Conservation (phyloP, 352 stramenopile species). For the Phytophthora macrochlamydospora region DNA sequence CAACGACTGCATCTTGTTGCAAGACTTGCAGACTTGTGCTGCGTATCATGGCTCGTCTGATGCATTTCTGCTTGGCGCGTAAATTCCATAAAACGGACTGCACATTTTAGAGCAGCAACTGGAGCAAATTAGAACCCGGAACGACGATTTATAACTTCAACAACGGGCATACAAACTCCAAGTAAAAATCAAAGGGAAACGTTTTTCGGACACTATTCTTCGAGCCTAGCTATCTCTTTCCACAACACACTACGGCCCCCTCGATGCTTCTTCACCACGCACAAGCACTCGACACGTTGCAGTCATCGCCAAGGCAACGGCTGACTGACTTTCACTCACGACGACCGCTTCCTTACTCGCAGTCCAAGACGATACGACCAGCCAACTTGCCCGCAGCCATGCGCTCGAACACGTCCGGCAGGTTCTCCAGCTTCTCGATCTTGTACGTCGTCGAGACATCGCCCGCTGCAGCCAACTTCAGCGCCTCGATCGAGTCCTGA, state of each 20-base stretch:
- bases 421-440: slow-evolving; percentile 40
- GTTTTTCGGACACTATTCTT: not conserved
- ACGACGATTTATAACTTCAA: not conserved
- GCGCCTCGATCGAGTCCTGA: slow-evolving; percentile 57
- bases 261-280: not conserved
- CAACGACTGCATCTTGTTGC: not conserved
- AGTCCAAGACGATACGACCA: slow-evolving; percentile 56
- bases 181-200: not conserved
- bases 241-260: not conserved
- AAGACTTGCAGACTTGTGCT: not conserved
- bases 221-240: not conserved
- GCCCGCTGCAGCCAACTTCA: slow-evolving; percentile 50
- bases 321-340: not conserved
- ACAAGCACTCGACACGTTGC: not conserved
- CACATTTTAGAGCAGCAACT: not conserved
- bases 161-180: not conserved
- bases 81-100: not conserved
- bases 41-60: not conserved
- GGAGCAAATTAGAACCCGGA: not conserved
- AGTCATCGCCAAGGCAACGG: not conserved
- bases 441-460: slow-evolving; percentile 49
- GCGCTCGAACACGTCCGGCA: slow-evolving; percentile 49
- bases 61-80: not conserved
- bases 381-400: slow-evolving; percentile 47
- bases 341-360: slow-evolving; percentile 32